Evolutionary conservation across 176 grass and related monocot species (phyloP).

Genomic region (Triticum monococcum): DNA sequence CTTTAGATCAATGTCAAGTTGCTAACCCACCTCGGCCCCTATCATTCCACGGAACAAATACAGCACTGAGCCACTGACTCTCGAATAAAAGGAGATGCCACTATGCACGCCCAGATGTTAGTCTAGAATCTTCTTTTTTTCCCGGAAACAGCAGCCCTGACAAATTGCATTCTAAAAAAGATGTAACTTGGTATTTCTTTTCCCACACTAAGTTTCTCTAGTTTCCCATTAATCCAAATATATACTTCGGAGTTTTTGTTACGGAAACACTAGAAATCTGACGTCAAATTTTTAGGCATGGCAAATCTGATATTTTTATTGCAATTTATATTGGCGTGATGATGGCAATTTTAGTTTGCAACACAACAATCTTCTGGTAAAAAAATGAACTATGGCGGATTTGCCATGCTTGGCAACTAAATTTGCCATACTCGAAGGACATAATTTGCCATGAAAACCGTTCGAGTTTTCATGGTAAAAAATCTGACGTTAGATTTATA

Average conservation of each 20-base stretch:
- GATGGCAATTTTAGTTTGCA: too few species aligned
- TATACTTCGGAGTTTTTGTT: not conserved
- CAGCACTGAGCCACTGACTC: not conserved
- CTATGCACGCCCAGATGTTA: not conserved
- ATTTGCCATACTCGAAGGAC: too few species aligned
- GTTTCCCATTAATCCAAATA: not conserved
- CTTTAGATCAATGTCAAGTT: not conserved
- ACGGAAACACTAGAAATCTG: too few species aligned
- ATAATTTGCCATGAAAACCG: too few species aligned
- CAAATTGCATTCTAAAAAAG: not conserved
- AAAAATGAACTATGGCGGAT: too few species aligned
- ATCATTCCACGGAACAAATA: slow-evolving; percentile 16
- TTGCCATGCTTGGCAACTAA: too few species aligned
- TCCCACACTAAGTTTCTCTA: not conserved
- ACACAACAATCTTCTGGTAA: too few species aligned
- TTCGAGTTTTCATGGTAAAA: too few species aligned
- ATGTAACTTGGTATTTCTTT: not conserved
- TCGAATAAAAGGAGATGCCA: not conserved
- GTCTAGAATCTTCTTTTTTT: not conserved
- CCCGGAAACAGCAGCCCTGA: not conserved
- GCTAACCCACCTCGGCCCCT: not conserved
- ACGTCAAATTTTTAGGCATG: too few species aligned
- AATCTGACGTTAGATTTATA: too few species aligned
- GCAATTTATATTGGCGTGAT: too few species aligned
- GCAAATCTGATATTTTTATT: too few species aligned